Evolutionary conservation across 108 stramenopile genomes (phyloP).

Genomic region (Pseudonitzschia multiseries): DNA sequence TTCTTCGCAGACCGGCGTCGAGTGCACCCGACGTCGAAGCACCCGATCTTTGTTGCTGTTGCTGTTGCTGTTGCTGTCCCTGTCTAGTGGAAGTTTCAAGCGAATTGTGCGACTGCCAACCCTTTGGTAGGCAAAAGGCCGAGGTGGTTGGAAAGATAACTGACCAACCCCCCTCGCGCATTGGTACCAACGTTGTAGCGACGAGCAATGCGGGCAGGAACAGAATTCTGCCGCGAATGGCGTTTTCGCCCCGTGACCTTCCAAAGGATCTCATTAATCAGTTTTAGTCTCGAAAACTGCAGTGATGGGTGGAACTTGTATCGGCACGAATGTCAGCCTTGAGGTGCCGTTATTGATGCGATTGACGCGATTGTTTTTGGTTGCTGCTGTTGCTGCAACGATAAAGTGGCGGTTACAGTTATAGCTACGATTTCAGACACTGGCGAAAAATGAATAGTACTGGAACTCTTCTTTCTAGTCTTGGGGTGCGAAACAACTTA

Average conservation of each 20-base stretch:
- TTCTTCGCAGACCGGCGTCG: neutral
- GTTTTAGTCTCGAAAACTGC: neutral
- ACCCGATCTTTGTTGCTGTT: neutral
- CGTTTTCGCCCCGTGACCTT: neutral
- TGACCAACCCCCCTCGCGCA: neutral
- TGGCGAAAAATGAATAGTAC: too few relatives aligned
- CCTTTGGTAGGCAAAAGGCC: neutral
- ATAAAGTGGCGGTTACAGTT: neutral
- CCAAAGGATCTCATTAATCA: neutral
- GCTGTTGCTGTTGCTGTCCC: neutral
- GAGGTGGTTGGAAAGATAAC: neutral
- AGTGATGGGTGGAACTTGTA: neutral
- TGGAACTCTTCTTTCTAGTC: too few relatives aligned
- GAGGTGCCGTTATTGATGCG: neutral
- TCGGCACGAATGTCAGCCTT: neutral
- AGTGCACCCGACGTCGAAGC: neutral
- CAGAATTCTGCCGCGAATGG: neutral
- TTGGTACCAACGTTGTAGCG: neutral
- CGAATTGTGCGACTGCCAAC: neutral
- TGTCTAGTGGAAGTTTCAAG: neutral
- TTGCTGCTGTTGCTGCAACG: slow-evolving; percentile 7
- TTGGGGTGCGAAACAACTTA: too few relatives aligned
- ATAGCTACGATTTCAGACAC: neutral
- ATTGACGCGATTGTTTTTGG: neutral
- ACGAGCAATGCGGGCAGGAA: neutral